A percentile compares a stretch with the other conserved stretches of the same genome.
Conservation (phyloP, 2,329 filamentous ascomycete genomes). For the Phyllosticta citriasiana region DNA sequence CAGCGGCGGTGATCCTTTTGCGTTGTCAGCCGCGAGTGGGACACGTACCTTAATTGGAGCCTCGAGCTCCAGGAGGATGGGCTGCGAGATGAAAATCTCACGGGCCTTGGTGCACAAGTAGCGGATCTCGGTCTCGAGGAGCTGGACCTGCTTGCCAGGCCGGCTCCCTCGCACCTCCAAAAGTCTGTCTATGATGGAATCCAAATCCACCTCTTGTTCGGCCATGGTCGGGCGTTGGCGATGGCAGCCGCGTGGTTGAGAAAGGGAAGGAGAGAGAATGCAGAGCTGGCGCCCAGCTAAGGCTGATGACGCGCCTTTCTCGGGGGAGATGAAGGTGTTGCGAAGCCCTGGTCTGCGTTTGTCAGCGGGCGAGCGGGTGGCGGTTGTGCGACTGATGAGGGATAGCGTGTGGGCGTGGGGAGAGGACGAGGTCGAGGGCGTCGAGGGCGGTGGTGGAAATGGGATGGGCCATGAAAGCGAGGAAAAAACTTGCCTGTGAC, state of each 20-base stretch:
- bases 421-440: conserved; percentile 6
- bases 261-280: conserved; percentile 3
- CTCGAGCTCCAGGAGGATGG: conserved; percentile 92
- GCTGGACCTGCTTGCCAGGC: conserved; percentile 96
- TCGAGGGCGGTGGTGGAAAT: conserved; percentile 1
- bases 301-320: conserved; percentile 7
- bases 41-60: conserved; percentile 87
- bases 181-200: conserved; percentile 98
- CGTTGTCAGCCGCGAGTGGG: neutral
- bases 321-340: conserved; percentile 7
- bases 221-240: conserved; percentile 49
- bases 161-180: conserved; percentile 96
- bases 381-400: conserved; percentile 9
- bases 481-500: conserved; percentile 8
- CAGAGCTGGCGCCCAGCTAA: conserved; percentile 6
- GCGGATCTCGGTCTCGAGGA: conserved; percentile 91
- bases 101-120: conserved; percentile 96
- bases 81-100: conserved; percentile 99
- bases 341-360: conserved; percentile 10
- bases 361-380: conserved; percentile 2
- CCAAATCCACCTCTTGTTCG: conserved; percentile 90
- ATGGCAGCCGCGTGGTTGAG: conserved; percentile 12
- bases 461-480: neutral
- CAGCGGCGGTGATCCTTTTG: neutral
- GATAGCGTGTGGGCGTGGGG: conserved; percentile 4